Conservation (phyloP, 129 eudicot species). For the Helichrysum umbraculigerum region DNA sequence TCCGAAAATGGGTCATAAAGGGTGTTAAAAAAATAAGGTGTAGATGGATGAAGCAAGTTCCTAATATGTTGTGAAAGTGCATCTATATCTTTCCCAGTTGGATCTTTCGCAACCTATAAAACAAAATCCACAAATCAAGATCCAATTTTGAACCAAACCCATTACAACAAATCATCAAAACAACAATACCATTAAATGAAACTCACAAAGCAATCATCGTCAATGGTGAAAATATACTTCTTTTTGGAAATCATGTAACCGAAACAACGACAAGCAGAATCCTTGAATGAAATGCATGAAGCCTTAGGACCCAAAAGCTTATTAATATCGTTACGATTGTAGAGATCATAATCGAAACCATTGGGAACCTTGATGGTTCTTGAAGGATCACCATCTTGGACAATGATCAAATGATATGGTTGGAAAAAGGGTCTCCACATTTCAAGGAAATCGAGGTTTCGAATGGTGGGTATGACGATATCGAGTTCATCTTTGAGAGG, state of each 20-base stretch:
- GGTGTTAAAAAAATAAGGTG: conserved; percentile 59
- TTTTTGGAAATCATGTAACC: conserved; percentile 75
- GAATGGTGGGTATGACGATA: conserved; percentile 75
- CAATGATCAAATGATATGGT: conserved; percentile 83
- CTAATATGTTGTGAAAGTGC: conserved; percentile 82
- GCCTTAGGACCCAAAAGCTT: conserved; percentile 44
- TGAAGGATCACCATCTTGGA: conserved; percentile 89
- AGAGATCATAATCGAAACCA: conserved; percentile 76
- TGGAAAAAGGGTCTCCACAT: conserved; percentile 93
- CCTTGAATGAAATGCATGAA: conserved; percentile 42
- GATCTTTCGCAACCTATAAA: conserved; percentile 80
- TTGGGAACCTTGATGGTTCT: conserved; percentile 67
- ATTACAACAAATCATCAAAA: conserved; percentile 13
- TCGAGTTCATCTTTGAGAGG: conserved; percentile 78
- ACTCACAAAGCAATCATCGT: conserved; percentile 87
- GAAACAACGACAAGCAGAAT: conserved; percentile 39
- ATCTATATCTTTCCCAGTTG: conserved; percentile 65
- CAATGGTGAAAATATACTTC: conserved; percentile 87
- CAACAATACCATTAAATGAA: background rate
- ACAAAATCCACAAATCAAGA: background rate
- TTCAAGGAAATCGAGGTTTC: conserved; percentile 83
- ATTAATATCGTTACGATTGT: conserved; percentile 78
- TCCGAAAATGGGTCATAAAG: conserved; percentile 57
- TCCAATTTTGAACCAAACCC: conserved; percentile 21
- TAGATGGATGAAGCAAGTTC: conserved; percentile 75